Evolutionary conservation across 2,329 filamentous ascomycete genomes (phyloP).

Genomic region (Nemania bipapillata): DNA sequence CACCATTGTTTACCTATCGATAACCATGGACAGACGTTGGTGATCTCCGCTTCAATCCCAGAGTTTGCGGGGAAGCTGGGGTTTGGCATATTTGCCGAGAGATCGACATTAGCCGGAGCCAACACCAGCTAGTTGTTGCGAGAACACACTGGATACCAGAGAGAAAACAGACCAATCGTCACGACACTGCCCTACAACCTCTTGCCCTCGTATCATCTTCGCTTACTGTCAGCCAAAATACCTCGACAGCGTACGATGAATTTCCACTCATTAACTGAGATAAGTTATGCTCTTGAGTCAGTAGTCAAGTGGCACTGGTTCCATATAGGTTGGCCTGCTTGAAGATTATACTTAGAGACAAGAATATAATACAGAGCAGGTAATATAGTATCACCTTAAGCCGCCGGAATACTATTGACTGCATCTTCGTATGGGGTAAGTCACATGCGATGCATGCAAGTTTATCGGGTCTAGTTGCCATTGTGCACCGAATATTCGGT

Average conservation of each 20-base stretch:
- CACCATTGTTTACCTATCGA: background rate
- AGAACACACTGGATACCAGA: background rate
- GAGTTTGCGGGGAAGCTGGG: conserved; percentile 30
- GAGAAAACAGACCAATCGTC: background rate
- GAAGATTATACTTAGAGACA: background rate
- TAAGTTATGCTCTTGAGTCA: background rate
- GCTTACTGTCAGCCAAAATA: conserved; percentile 8
- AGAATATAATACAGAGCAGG: background rate
- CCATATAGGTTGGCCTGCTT: background rate
- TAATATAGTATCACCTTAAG: background rate
- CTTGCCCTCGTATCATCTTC: background rate
- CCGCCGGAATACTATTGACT: background rate
- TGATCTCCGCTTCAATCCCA: conserved; percentile 21
- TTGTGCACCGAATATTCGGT: conserved; percentile 13
- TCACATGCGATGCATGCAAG: conserved; percentile 26
- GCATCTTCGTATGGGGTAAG: background rate
- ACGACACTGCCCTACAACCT: background rate
- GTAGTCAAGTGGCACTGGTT: background rate
- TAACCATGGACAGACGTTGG: background rate
- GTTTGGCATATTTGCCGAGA: conserved; percentile 22
- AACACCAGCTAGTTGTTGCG: conserved; percentile 4
- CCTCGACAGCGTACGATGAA: background rate
- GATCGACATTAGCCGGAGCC: conserved; percentile 27
- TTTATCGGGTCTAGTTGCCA: conserved; percentile 6
- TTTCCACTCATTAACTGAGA: background rate